Base-by-base conservation (phyloP, 2,329 filamentous ascomycete species). In the Claviceps pazoutovae region DNA sequence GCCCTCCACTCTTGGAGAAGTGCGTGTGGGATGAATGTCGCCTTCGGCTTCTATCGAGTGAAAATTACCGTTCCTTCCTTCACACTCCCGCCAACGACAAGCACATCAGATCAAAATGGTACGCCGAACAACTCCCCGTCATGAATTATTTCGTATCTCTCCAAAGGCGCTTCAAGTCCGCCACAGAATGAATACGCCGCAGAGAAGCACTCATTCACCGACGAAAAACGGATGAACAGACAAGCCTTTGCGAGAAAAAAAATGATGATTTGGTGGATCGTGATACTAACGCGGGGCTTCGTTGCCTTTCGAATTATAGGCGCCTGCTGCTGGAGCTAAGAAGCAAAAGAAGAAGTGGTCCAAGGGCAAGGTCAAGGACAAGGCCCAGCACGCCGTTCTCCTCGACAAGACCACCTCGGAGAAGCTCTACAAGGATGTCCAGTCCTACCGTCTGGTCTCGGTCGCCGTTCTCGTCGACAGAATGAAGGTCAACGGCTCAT, bases 371-470 rank as follows among this genome's bases (percentile, higher is more conserved):
- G 93, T 98, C 81, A 98, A 98, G 93, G 93, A 98, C 84, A 98
- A 98, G 90, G 91, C 93, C 76, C 86, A 97, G 75, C 93, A 98
- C 83, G 88, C 87, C 74, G 93, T 98, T 75, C 81, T 97, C 71
- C 88, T 98, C 77, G 93, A 98, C 82, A 98, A 98, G 84, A 71
- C 79, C 76, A 95, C 86, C 70, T 86, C 86, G 64, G 93, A 98
- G 78, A 95, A 94, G 82, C 89, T 98, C 74, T 86, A 95, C 82
- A 98, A 98, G 82, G 93, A 98, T 83, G 94, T 98, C 67, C 93
- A 97, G 77, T 96, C 93, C 60, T 98, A 97, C 86, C 89, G 93
- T 71, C 89, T 98, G 74, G 89, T 98, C 78, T 97, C 93, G 71
- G 86, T 97, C 68, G 90, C 93, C 68, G 91, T 88, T 66, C 89